Evolutionary conservation across 257 asterid genomes (phyloP), one percentile per base, ranked within the genome.

Genomic region (Solanum stenotomum): DNA sequence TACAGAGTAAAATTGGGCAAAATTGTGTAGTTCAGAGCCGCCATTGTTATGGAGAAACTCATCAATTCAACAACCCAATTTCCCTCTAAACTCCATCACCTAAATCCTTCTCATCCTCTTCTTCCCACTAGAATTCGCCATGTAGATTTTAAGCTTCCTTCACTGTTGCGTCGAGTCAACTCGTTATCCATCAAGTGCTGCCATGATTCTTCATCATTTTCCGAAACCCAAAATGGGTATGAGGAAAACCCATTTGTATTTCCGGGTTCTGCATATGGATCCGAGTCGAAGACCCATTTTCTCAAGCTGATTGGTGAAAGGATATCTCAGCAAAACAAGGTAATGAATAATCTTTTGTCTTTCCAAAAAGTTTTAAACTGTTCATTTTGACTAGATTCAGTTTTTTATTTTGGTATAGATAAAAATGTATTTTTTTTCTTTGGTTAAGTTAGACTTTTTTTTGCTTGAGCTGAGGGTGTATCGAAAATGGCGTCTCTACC

Each of bases 41-140:
- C 16, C 46, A 35, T 65, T 31, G 77, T 67, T 2, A 95, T 95
- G 98, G 98, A 94, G 93, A 93, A 94, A 87, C 93, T 95, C 81
- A 88, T 95, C 87, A 68, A 89, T 86, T 91, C 95, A 88, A 93
- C 83, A 87, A 81, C 90, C 37, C 34, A 8, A 34, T 74, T 92
- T 92, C 46, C 29, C 16, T 20, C 46, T 75, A 37, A 75, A 20
- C 79, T 52, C n/a, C 63, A 52, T 52, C 63, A 52, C 63, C 63
- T 1, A 9, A 8, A 72, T 4, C 74, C 94, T 94, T n/a, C 92
- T 90, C n/a, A 87, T 81, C 85, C 70, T 86, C 87, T 93, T 88
- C 40, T 74, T 74, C 49, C 46, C 16, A 20, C 25, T 89, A 71
- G 83, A 76, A 37, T 76, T 76, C 34, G 56, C 31, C 22, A 90